Base-by-base conservation (phyloP, 1,284 basidiomycete genomes). In the Ganoderma leucocontextum region DNA sequence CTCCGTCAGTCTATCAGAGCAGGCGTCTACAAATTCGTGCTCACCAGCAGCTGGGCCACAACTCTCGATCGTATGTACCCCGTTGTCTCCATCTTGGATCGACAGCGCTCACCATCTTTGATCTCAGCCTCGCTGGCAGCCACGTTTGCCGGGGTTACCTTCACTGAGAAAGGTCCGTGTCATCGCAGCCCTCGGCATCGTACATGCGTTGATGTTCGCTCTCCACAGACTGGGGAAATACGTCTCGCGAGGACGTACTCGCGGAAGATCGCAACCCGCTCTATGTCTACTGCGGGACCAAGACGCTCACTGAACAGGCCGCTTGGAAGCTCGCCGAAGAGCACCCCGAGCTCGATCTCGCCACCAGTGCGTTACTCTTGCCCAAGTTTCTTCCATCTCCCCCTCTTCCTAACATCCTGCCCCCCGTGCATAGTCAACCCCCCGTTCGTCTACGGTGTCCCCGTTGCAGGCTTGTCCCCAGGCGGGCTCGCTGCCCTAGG, bases 21-120 rank as follows among this genome's bases (percentile, higher is more conserved):
- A 1, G 79, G 79, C 0, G 74, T 80, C 39, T 70, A 70, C 60
- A 77, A 75, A n/a, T 74, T 79, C 61, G 73, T 74, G 13, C 58
- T 74, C 25, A 72, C 71, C 12, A 78, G 78, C 69, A 78, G 73
- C 44, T 64, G 41, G 52, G 41, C 55, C 3, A 47, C 63, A 15
- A 33, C 35, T 35, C 6, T 41, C 66, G 53, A 74, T 71, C 38
- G 68, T 70, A 41, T 33, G 42, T 53, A 8, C 29, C 49, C 10
- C 44, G 19, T 33, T 39, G 25, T 2, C 29, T 53, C 2, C 29
- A 17, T 15, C 15, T 29, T 25, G 12, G 52, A 33, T 33, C 15
- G 25, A 33, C n/a, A 53, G 25, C 22, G 29, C 15, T 53, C 9
- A 53, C 12, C 52, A 13, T 17, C 13, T 29, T 17, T 13, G 22